Conservation (phyloP, 2,329 filamentous ascomycete genomes). For the Ophiostoma quercus region DNA sequence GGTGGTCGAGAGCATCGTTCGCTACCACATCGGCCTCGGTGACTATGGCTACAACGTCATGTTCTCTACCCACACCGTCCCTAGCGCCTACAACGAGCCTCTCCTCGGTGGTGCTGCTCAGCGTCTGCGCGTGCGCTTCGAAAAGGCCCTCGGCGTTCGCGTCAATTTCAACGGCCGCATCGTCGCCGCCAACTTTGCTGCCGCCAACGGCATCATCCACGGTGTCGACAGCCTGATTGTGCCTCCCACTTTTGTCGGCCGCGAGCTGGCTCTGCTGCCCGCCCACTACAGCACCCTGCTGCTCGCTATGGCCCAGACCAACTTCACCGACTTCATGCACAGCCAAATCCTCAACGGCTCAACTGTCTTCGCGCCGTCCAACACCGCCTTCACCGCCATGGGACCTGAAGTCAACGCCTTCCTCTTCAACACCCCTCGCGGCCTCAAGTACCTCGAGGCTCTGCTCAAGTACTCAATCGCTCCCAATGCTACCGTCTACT, state of each 20-base stretch:
- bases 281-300: slow-evolving; percentile 71
- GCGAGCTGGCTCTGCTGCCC: slow-evolving; percentile 59
- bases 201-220: slow-evolving; percentile 77
- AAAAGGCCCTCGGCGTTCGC: slow-evolving; percentile 54
- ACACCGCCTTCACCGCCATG: slow-evolving; percentile 72
- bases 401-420: slow-evolving; percentile 72
- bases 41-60: slow-evolving; percentile 62
- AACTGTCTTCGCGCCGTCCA: slow-evolving; percentile 76
- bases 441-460: slow-evolving; percentile 69
- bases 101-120: slow-evolving; percentile 62
- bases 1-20: slow-evolving; percentile 63
- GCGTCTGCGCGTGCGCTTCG: slow-evolving; percentile 62
- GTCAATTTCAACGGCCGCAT: slow-evolving; percentile 75
- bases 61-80: slow-evolving; percentile 67
- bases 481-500: slow-evolving; percentile 71
- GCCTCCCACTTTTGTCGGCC: slow-evolving; percentile 61
- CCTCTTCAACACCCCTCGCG: slow-evolving; percentile 70
- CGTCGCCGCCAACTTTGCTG: slow-evolving; percentile 64
- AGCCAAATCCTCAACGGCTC: slow-evolving; percentile 53
- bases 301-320: slow-evolving; percentile 68
- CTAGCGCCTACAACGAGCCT: slow-evolving; percentile 57
- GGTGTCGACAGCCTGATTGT: slow-evolving; percentile 69
- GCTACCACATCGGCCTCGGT: slow-evolving; percentile 69
- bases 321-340: slow-evolving; percentile 58
- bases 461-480: slow-evolving; percentile 76